Percentiles rank a stretch among this genome's conserved stretches.
Evolutionary conservation across 495 filamentous ascomycete genomes (phyloP).

Genomic region (Astrothelium macrocarpum): DNA sequence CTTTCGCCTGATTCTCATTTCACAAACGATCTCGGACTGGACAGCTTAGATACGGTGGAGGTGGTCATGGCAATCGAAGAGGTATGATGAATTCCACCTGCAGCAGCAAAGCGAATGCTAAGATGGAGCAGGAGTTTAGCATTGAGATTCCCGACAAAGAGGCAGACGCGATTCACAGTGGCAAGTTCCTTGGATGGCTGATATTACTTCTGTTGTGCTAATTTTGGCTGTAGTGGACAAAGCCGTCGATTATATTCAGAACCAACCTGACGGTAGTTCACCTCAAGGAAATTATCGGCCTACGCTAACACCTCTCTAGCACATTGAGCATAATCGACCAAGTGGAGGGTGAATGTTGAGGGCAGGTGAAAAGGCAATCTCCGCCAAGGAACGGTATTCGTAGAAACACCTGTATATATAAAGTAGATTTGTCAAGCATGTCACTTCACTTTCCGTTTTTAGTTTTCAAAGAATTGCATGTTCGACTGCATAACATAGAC

Average conservation of each 20-base stretch:
- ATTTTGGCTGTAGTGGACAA: constrained; percentile 63
- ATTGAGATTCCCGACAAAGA: constrained; percentile 99
- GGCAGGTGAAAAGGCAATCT: not conserved
- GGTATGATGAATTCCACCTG: constrained; percentile 42
- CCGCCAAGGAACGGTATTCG: not conserved
- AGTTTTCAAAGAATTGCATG: not conserved
- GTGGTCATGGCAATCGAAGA: constrained; percentile 99
- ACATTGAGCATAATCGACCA: constrained; percentile 19
- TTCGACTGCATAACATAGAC: not conserved
- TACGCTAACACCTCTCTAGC: constrained; percentile 24
- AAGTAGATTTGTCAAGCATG: not conserved
- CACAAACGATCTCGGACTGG: constrained; percentile 87
- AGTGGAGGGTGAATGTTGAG: not conserved
- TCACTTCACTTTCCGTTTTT: not conserved
- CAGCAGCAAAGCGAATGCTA: constrained; percentile 22
- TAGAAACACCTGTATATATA: constrained; percentile 5
- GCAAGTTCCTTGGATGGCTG: constrained; percentile 48
- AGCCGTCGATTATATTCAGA: constrained; percentile 89
- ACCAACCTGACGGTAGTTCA: constrained; percentile 72
- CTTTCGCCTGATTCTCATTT: constrained; percentile 78
- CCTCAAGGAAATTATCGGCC: not conserved
- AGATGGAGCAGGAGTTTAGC: constrained; percentile 78
- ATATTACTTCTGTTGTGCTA: constrained; percentile 9
- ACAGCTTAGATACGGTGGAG: constrained; percentile 96
- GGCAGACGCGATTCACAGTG: constrained; percentile 89